These are phyloP conservation scores for Geotrichum fermentans DNA, from an alignment of 1,139 yeast genomes.

Conservation along the genomic window DNA sequence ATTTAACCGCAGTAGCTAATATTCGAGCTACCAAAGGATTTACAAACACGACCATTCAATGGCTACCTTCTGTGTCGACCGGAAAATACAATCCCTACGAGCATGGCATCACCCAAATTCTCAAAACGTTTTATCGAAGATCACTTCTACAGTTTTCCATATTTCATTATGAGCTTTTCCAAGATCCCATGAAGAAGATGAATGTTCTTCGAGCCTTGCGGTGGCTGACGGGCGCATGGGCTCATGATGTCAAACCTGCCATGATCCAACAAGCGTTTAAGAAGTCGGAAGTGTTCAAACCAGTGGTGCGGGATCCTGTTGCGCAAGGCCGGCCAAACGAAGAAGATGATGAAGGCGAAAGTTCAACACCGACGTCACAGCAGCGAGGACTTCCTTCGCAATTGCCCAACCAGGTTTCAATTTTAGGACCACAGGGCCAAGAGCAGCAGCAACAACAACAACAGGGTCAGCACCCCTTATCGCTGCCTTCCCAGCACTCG, in stretches of 20 bases:
- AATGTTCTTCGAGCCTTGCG: constrained; percentile 16
- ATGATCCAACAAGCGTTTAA: constrained; percentile 12
- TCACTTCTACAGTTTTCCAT: constrained; percentile 15
- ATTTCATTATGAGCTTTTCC: constrained; percentile 15
- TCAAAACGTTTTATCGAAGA: constrained; percentile 14
- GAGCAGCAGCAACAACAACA: constrained; percentile 3
- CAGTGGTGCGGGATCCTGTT: not conserved
- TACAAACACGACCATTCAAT: constrained; percentile 18
- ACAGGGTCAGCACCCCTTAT: constrained; percentile 6
- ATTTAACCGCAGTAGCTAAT: constrained; percentile 18
- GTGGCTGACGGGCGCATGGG: constrained; percentile 19
- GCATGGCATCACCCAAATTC: constrained; percentile 16
- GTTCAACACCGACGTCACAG: constrained; percentile 2
- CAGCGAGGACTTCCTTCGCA: constrained; percentile 10
- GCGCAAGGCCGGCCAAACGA: not conserved
- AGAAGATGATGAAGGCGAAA: constrained; percentile 5
- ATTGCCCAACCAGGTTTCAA: not conserved
- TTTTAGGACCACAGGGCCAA: not conserved
- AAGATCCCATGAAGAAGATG: constrained; percentile 20
- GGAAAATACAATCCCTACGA: constrained; percentile 19
- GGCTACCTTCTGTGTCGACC: constrained; percentile 17
- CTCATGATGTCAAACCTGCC: constrained; percentile 14
- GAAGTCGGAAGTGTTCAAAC: constrained; percentile 16
- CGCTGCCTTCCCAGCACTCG: constrained; percentile 14
- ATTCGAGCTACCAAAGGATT: constrained; percentile 18